Percentiles rank a stretch among this genome's conserved stretches.
Evolutionary conservation across 164 flowering plant genomes (phyloP).

Genomic region (Amborella trichopoda): DNA sequence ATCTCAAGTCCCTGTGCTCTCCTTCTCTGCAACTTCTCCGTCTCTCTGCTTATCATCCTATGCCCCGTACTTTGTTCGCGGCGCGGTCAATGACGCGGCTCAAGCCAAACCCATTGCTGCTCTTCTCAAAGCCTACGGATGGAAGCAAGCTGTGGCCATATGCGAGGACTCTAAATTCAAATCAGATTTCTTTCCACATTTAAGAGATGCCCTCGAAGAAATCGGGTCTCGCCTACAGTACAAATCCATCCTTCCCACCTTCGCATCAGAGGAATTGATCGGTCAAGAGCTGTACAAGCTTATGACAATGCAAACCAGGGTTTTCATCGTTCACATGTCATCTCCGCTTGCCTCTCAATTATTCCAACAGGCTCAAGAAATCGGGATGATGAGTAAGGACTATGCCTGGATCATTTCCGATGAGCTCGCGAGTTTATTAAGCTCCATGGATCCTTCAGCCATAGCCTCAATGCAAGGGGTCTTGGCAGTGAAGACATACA

Average conservation of each 20-base stretch:
- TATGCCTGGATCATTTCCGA: slow-evolving; percentile 14
- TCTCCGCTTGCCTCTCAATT: slow-evolving; percentile 4
- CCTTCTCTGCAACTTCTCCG: slow-evolving; percentile 13
- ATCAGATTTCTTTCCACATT: slow-evolving; percentile 9
- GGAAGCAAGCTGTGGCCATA: slow-evolving; percentile 12
- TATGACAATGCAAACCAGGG: slow-evolving; percentile 6
- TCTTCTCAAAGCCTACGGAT: slow-evolving; percentile 6
- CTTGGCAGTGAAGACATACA: slow-evolving; percentile 10
- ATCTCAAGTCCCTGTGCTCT: slow-evolving; percentile 11
- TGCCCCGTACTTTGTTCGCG: slow-evolving; percentile 12
- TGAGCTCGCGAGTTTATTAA: slow-evolving; percentile 8
- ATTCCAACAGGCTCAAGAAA: slow-evolving; percentile 5
- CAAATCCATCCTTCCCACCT: background rate
- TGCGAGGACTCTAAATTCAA: slow-evolving; percentile 13
- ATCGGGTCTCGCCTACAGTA: background rate
- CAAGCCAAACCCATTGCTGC: slow-evolving; percentile 18
- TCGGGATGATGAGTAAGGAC: slow-evolving; percentile 17
- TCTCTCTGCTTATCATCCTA: background rate
- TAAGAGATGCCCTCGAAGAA: slow-evolving; percentile 6
- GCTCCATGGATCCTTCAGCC: slow-evolving; percentile 7
- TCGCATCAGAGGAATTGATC: slow-evolving; percentile 1
- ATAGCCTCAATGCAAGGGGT: slow-evolving; percentile 19
- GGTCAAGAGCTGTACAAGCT: background rate
- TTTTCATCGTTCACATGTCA: slow-evolving; percentile 16
- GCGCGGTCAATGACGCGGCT: slow-evolving; percentile 9